phyloP scores from a whole-genome alignment of 306 rosid genomes.

The Alnus glutinosa region DNA sequence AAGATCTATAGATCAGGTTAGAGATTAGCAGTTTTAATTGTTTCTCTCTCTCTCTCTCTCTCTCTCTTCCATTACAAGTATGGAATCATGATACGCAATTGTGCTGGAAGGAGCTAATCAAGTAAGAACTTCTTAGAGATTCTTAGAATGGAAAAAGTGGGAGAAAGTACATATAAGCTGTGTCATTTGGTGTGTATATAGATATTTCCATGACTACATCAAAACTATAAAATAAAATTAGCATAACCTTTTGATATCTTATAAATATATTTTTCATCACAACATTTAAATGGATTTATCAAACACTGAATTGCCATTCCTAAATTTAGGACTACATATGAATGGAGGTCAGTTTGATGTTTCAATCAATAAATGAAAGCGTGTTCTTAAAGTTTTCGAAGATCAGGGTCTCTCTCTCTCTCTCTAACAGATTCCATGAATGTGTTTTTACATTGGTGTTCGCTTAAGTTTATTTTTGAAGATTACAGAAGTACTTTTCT shows the following conservation, averaged over 20 bases:
- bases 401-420: not conserved
- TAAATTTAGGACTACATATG: not conserved
- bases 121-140: not conserved
- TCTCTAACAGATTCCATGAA: not conserved
- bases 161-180: not conserved
- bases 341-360: not conserved
- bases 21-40: slow-evolving; percentile 19
- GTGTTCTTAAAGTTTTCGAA: not conserved
- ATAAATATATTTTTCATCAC: not conserved
- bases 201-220: not conserved
- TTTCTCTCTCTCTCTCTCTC: slow-evolving; percentile 28
- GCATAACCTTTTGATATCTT: not conserved
- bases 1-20: slow-evolving; percentile 64
- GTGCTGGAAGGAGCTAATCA: not conserved
- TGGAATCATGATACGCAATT: slow-evolving; percentile 1
- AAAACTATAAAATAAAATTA: not conserved
- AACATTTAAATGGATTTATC: not conserved
- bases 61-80: slow-evolving; percentile 12
- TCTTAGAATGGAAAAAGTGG: not conserved
- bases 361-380: not conserved
- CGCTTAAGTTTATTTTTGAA: not conserved
- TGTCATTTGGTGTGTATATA: not conserved
- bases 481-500: not conserved
- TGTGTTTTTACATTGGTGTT: not conserved
- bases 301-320: not conserved